Conservation (phyloP, 768 basidiomycete species). For the Leccinum ochraceum region DNA sequence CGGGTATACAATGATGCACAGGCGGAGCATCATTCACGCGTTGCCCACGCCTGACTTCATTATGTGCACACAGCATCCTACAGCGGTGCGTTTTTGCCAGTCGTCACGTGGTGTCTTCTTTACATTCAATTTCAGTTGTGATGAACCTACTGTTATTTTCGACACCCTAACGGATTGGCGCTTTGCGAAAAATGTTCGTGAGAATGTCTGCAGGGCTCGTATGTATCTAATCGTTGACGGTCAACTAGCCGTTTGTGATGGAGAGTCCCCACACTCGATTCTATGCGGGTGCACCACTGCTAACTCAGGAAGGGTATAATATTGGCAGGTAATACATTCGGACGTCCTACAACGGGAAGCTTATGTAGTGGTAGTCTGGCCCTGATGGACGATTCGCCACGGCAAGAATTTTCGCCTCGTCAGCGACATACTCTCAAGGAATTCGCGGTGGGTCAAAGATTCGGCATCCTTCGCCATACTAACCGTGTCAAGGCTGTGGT, state of each 20-base stretch:
- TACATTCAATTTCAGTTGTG: constrained; percentile 49
- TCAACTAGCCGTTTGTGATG: constrained; percentile 63
- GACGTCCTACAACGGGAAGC: constrained; percentile 1
- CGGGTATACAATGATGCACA: constrained; percentile 21
- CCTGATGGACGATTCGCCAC: constrained; percentile 80
- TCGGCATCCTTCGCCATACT: neutral
- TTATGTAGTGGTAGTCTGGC: constrained; percentile 53
- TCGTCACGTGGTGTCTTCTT: constrained; percentile 4
- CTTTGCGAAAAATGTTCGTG: constrained; percentile 76
- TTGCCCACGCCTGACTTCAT: constrained; percentile 60
- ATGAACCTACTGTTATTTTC: constrained; percentile 85
- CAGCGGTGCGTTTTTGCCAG: constrained; percentile 51
- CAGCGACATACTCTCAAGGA: constrained; percentile 93
- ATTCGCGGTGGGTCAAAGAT: constrained; percentile 60
- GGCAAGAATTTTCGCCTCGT: constrained; percentile 83
- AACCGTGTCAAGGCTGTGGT: constrained; percentile 59
- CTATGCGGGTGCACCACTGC: constrained; percentile 88
- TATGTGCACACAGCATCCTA: constrained; percentile 83
- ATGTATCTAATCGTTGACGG: constrained; percentile 1
- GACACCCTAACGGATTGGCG: constrained; percentile 86
- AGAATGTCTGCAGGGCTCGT: neutral
- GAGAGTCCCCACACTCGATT: constrained; percentile 75
- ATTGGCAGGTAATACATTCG: constrained; percentile 68
- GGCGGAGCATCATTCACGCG: constrained; percentile 48
- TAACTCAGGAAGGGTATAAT: constrained; percentile 89